Base-by-base conservation (phyloP, 331 rosid species). In the Pyracantha coccinea region DNA sequence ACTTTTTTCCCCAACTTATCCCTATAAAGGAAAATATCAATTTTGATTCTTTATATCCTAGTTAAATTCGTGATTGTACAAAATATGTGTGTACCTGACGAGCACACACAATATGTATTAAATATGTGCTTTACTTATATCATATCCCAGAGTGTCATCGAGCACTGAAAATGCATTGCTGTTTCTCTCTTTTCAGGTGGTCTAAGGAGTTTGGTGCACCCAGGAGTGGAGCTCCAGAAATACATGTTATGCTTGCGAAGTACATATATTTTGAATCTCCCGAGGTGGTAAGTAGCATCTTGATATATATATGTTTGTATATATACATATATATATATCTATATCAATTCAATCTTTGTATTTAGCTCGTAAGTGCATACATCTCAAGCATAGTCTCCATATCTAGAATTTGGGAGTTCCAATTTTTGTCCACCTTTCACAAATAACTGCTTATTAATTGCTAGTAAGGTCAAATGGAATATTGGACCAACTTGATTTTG, bases 261-360 rank as follows among this genome's bases (percentile, higher is more conserved):
- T 92, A 95, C 78, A 81, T 95, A 45, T 95, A 88, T 87, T 90
- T 93, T 60, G 97, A 90, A 81, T 88, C 93, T 69, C 94, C 99
- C 32, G 99, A 95, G 79, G 93, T 84, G 98, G 97, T 95, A 88
- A 27, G 97, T 95, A 61, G 72, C 79, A 68, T n/a, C 24, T 61
- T 67, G 57, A 50, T 47, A 53, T 61, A 75, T 71, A 24, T 59
- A 44, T 27, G 25, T 41, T 4, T 10, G 11, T 41, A 5, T 41
- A 41, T 41, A 41, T 41, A 3, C 11, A 41, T 15, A 41, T 41
- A 3, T 41, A 41, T 41, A 12, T 41, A 41, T 41, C 5, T 41
- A 11, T 38, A 11, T 10, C 4, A 10, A 11, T 41, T 41, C 47
- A 12, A 19, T 25, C 29, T 15, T 2, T 27, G 13, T 28, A 17